Evolutionary conservation across 2,329 filamentous ascomycete genomes (phyloP).

Genomic region (Sporothrix pallida): DNA sequence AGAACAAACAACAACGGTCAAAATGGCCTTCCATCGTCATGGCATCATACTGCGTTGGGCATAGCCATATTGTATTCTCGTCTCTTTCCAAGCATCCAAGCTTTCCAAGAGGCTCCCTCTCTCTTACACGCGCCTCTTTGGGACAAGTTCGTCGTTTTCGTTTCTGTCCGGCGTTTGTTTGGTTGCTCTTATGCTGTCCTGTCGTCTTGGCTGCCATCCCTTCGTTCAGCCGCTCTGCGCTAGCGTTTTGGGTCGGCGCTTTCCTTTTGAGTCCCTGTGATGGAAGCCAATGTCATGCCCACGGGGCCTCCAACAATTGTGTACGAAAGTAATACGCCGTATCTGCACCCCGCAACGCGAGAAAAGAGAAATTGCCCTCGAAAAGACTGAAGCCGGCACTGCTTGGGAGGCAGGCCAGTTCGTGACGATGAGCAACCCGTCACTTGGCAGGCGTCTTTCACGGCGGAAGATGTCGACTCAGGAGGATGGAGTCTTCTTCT

Average conservation of each 20-base stretch:
- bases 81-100: not conserved
- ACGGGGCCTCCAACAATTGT: too few relatives aligned
- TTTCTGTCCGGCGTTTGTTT: not conserved
- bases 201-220: not conserved
- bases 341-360: too few relatives aligned
- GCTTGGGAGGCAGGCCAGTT: too few relatives aligned
- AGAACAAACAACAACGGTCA: too few relatives aligned
- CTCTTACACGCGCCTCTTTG: conserved; percentile 18
- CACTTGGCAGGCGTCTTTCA: too few relatives aligned
- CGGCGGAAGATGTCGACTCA: too few relatives aligned
- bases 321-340: too few relatives aligned
- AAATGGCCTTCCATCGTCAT: not conserved
- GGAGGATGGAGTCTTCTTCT: too few relatives aligned
- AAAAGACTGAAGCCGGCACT: too few relatives aligned
- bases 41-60: not conserved
- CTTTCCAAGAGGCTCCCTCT: not conserved
- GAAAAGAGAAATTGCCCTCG: too few relatives aligned
- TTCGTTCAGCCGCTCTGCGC: conserved; percentile 27
- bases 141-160: not conserved
- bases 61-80: not conserved
- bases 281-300: too few relatives aligned
- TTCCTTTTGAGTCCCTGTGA: not conserved
- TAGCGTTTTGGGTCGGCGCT: conserved; percentile 12
- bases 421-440: too few relatives aligned
- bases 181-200: not conserved